Evolutionary conservation across 495 filamentous ascomycete species (phyloP).

Genomic region (Penicillium longicatenatum): DNA sequence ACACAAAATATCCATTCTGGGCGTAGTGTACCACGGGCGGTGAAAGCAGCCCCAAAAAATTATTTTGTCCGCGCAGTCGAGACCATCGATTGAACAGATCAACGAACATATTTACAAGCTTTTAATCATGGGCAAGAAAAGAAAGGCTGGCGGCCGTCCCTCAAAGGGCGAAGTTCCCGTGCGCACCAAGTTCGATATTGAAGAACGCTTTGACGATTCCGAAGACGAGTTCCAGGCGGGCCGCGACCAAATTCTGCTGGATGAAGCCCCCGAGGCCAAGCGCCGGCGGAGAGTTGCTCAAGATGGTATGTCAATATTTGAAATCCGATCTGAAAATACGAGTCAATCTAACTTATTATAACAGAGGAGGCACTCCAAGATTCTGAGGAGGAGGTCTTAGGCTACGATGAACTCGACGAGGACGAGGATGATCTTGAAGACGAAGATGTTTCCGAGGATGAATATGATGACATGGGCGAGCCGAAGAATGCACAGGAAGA

Average conservation of each 20-base stretch:
- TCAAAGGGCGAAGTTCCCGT: slow-evolving; percentile 48
- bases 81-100: slow-evolving; percentile 11
- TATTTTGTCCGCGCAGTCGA: slow-evolving; percentile 34
- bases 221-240: slow-evolving; percentile 89
- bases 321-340: background rate
- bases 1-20: slow-evolving; percentile 19
- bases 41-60: slow-evolving; percentile 37
- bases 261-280: slow-evolving; percentile 77
- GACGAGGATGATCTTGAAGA: slow-evolving; percentile 58
- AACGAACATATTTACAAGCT: slow-evolving; percentile 6
- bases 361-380: slow-evolving; percentile 62
- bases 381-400: slow-evolving; percentile 89
- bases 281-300: slow-evolving; percentile 65
- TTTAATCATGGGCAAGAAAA: slow-evolving; percentile 73
- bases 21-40: slow-evolving; percentile 31
- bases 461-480: slow-evolving; percentile 35
- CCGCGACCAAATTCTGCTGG: slow-evolving; percentile 81
- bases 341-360: slow-evolving; percentile 19
- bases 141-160: slow-evolving; percentile 65
- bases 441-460: slow-evolving; percentile 47
- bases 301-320: slow-evolving; percentile 49
- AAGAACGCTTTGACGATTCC: slow-evolving; percentile 84
- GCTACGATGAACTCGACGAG: slow-evolving; percentile 55
- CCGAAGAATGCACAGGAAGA: slow-evolving; percentile 27
- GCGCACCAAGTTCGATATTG: slow-evolving; percentile 54